phyloP scores from a whole-genome alignment of 768 basidiomycete species.

The Pulveroboletus sp. region DNA sequence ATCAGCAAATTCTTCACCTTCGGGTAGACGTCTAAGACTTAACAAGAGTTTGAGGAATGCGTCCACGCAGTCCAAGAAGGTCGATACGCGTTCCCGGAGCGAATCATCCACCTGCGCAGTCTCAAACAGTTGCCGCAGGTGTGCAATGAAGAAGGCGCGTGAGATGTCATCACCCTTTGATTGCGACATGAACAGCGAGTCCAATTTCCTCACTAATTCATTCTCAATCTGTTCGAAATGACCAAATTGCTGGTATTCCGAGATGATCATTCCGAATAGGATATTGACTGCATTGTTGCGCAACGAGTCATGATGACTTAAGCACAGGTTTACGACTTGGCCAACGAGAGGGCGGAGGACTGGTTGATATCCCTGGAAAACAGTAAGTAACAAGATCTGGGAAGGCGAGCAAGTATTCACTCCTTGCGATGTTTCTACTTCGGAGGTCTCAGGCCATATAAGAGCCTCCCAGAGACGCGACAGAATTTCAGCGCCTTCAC shows the following conservation, averaged over 20 bases:
- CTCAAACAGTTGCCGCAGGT: conserved; percentile 87
- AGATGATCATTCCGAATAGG: conserved; percentile 92
- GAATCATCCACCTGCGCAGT: conserved; percentile 74
- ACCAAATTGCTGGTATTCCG: conserved; percentile 79
- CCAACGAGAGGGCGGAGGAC: conserved; percentile 82
- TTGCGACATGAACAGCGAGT: conserved; percentile 89
- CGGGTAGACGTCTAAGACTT: conserved; percentile 82
- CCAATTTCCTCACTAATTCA: conserved; percentile 86
- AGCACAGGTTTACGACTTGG: conserved; percentile 84
- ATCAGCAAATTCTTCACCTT: conserved; percentile 91
- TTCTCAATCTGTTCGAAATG: conserved; percentile 89
- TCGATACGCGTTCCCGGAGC: conserved; percentile 70
- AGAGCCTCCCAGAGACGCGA: conserved; percentile 82
- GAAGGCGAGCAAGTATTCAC: conserved; percentile 39
- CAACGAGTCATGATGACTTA: conserved; percentile 92
- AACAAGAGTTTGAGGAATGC: conserved; percentile 88
- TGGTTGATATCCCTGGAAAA: conserved; percentile 71
- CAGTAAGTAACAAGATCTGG: background rate
- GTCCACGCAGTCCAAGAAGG: conserved; percentile 86
- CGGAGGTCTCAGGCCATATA: conserved; percentile 64
- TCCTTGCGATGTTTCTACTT: conserved; percentile 51
- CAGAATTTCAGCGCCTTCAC: conserved; percentile 81
- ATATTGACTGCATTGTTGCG: conserved; percentile 89
- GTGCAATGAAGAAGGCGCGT: conserved; percentile 87
- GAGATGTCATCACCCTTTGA: conserved; percentile 89